phyloP scores from a whole-genome alignment of 2,329 filamentous ascomycete genomes.

The Fusarium agapanthi region DNA sequence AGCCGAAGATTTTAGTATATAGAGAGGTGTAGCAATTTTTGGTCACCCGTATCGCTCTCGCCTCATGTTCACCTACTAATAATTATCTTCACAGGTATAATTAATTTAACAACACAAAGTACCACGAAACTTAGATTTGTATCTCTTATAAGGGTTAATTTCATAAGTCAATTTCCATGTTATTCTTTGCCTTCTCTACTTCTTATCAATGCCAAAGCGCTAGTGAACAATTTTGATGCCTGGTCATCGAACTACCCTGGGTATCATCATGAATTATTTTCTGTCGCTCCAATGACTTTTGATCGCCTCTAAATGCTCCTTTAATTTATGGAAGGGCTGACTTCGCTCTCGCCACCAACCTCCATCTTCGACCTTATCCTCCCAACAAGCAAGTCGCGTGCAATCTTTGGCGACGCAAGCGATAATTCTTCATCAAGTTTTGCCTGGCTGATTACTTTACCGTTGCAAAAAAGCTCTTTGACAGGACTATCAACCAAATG shows the following conservation, averaged over 20 bases:
- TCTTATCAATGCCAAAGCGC: accelerated
- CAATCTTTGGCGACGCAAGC: constrained; percentile 34
- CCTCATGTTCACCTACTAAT: accelerated
- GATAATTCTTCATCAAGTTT: constrained; percentile 37
- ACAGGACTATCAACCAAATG: constrained; percentile 37
- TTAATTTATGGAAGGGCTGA: constrained; percentile 33
- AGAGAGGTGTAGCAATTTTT: accelerated
- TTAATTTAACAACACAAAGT: accelerated
- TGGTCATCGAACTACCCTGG: not conserved
- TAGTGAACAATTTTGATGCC: accelerated
- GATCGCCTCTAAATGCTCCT: constrained; percentile 31
- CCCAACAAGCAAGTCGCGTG: constrained; percentile 34
- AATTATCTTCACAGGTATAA: accelerated
- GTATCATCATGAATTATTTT: constrained; percentile 4
- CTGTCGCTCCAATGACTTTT: constrained; percentile 21
- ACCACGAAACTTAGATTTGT: accelerated
- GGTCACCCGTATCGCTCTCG: accelerated
- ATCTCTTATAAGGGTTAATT: accelerated
- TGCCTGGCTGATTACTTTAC: constrained; percentile 38
- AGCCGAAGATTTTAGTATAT: accelerated
- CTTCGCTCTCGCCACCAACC: constrained; percentile 25
- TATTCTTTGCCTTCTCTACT: accelerated
- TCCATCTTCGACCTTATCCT: constrained; percentile 34
- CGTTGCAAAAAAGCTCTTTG: constrained; percentile 41
- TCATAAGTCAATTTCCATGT: accelerated